These are phyloP conservation scores for Seiridium unicorne DNA, from an alignment of 2,329 filamentous ascomycete species.

Conservation along the genomic window DNA sequence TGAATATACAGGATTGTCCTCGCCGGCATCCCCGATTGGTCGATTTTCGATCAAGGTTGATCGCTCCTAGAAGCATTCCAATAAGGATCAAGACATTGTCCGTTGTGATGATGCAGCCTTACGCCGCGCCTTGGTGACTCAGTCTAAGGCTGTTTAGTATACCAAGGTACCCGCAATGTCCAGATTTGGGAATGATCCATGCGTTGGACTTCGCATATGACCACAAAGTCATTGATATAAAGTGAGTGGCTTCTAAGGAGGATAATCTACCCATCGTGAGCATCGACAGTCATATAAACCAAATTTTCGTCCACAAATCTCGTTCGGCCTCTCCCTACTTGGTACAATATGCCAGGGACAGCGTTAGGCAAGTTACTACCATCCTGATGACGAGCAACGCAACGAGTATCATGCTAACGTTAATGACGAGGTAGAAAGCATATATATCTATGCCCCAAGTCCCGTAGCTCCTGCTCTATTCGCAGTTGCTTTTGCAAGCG, in stretches of 20 bases:
- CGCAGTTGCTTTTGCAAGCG: conserved; percentile 43
- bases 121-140: not conserved
- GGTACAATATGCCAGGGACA: not conserved
- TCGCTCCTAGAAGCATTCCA: not conserved
- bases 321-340: not conserved
- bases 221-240: too few relatives aligned
- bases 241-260: too few relatives aligned
- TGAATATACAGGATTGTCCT: not conserved
- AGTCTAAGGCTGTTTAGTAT: not conserved
- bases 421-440: conserved; percentile 18
- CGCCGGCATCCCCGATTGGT: not conserved
- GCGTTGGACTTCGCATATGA: not conserved
- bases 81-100: not conserved
- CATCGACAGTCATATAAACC: too few relatives aligned
- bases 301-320: too few relatives aligned
- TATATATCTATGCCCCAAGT: conserved; percentile 51
- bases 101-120: not conserved
- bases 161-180: not conserved
- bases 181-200: not conserved
- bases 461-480: conserved; percentile 54
- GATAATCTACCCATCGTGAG: too few relatives aligned
- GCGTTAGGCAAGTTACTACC: not conserved
- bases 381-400: too few relatives aligned
- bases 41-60: not conserved
- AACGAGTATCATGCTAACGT: not conserved